Base-by-base conservation (phyloP, 768 basidiomycete species). In the Boletellus emodensis region DNA sequence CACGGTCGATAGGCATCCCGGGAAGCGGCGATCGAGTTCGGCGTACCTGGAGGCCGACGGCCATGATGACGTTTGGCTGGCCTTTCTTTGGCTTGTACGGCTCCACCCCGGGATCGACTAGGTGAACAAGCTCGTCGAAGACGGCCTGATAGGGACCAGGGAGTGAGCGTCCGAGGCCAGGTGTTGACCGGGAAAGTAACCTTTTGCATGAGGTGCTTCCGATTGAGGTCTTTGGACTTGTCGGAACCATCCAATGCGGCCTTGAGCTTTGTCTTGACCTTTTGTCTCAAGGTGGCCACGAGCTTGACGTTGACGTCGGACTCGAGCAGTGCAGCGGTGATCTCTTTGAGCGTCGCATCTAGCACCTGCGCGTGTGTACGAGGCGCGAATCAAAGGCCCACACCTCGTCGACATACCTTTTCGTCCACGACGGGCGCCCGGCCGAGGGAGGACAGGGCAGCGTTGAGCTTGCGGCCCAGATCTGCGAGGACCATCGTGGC, bases 301-400 rank as follows among this genome's bases (percentile, higher is more conserved):
- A 98, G 82, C 68, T 95, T 96, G 61, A 99, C 95, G 66, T 99
- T 99, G 57, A 99, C 95, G 72, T 99, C 96, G 17, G 94, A 87
- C 70, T 98, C 94, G 39, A 99, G 80, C 30, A 98, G 74, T 10
- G 95, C 95, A 22, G 92, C 80, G 41, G 90, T 93, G 55, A 99
- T 90, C 71, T 96, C 93, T 72, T 97, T 98, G 55, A 99, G 82
- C 14, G 90, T 83, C 4, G 84, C 82, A 74, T 99, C 96, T 63
- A 99, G 83, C 42, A 92, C 90, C 94, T 97, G 66, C 10, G 32
- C 11, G 49, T 49, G 41, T 42, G 53, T 48, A 37, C 39, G 48
- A 52, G 36, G 43, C 24, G 40, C 35, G 30, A 4, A 46, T 45
- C 53, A 6, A 26, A 33, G 5, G 24, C 10, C 7, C 7, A 14